These are phyloP conservation scores for Anacardium occidentale DNA, from an alignment of 345 rosid species.

Conservation along the genomic window DNA sequence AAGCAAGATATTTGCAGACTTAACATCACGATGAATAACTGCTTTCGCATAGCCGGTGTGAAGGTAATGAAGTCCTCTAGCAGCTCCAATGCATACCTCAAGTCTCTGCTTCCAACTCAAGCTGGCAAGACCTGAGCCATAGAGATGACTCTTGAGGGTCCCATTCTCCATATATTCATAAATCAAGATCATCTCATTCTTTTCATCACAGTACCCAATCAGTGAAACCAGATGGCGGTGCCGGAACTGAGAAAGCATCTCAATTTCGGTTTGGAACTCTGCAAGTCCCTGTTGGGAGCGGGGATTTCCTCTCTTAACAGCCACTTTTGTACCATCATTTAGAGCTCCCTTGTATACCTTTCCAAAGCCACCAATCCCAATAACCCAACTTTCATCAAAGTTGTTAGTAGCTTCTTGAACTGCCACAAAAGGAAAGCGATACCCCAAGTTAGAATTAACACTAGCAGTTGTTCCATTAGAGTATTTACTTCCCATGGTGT, in stretches of 20 bases:
- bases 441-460: conserved; percentile 41
- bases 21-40: conserved; percentile 72
- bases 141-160: conserved; percentile 64
- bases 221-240: conserved; percentile 80
- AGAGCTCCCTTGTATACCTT: conserved; percentile 69
- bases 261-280: conserved; percentile 77
- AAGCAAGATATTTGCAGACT: conserved; percentile 68
- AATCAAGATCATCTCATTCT: conserved; percentile 70
- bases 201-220: conserved; percentile 80
- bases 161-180: conserved; percentile 85
- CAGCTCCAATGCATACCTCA: conserved; percentile 69
- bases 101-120: conserved; percentile 67
- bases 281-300: conserved; percentile 74
- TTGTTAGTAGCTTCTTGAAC: conserved; percentile 70
- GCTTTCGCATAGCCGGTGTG: conserved; percentile 71
- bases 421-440: conserved; percentile 48
- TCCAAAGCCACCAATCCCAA: conserved; percentile 83
- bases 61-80: conserved; percentile 72
- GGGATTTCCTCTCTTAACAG: conserved; percentile 74
- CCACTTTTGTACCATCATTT: conserved; percentile 59
- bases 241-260: conserved; percentile 76
- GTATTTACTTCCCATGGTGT: conserved; percentile 50
- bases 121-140: conserved; percentile 56
- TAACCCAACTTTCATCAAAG: conserved; percentile 62
- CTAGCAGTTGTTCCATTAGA: conserved; percentile 58